Conservation (phyloP, 2,329 filamentous ascomycete species). For the Nemania sp. region DNA sequence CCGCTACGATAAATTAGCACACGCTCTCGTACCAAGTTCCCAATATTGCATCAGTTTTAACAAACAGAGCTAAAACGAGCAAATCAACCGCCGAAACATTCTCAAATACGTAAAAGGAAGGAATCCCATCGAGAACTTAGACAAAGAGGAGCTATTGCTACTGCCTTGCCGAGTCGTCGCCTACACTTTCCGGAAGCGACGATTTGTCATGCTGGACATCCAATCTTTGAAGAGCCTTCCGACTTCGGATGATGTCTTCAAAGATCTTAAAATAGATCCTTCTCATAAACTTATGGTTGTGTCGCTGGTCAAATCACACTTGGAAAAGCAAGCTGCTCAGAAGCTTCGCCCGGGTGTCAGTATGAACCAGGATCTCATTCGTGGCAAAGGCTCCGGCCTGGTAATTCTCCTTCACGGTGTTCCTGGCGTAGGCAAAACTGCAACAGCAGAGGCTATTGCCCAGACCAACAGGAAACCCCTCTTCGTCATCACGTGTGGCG, state of each 20-base stretch:
- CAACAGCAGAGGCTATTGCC: conserved; percentile 7
- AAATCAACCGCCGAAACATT: background rate
- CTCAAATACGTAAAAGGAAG: background rate
- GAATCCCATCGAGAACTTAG: background rate
- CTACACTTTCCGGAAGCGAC: background rate
- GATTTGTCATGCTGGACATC: conserved; percentile 1
- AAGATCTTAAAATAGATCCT: background rate
- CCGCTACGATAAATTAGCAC: background rate
- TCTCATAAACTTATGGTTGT: background rate
- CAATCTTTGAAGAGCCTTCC: background rate
- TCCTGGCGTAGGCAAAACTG: conserved; percentile 11
- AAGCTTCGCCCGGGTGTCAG: background rate
- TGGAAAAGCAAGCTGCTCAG: background rate
- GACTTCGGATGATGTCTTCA: background rate
- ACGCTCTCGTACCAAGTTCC: background rate
- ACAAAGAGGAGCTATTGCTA: background rate
- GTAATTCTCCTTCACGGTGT: conserved; percentile 12
- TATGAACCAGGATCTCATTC: conserved; percentile 3
- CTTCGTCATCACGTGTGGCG: conserved; percentile 4
- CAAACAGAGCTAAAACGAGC: no score
- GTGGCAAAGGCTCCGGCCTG: conserved; percentile 3
- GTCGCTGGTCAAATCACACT: conserved; percentile 1
- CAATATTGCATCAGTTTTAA: background rate
- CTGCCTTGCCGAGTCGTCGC: conserved; percentile 1
- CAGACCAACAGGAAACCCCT: background rate